phyloP scores from a whole-genome alignment of 2,329 filamentous ascomycete species.

The Chaetomiaceae sp. region DNA sequence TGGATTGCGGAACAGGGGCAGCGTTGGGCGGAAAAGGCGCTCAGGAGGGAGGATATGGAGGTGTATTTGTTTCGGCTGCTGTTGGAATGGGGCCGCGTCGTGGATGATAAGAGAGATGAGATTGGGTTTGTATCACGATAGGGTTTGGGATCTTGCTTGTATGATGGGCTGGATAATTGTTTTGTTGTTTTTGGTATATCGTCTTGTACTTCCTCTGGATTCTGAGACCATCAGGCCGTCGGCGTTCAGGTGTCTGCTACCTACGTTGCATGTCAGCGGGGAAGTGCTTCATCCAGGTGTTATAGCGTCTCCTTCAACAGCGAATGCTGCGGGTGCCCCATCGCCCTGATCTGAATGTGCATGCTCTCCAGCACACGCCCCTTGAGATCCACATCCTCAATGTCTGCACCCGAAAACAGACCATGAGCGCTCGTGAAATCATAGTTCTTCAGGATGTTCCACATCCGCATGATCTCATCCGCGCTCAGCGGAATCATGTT shows the following conservation, averaged over 20 bases:
- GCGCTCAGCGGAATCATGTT: slow-evolving; percentile 68
- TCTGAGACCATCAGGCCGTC: too few relatives aligned
- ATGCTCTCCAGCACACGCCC: slow-evolving; percentile 65
- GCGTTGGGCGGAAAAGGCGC: slow-evolving; percentile 56
- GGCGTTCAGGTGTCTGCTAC: too few relatives aligned
- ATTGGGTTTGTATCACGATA: slow-evolving; percentile 33
- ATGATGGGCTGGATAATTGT: not conserved
- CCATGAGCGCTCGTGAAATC: slow-evolving; percentile 63
- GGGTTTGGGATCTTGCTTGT: not conserved
- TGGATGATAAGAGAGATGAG: slow-evolving; percentile 53
- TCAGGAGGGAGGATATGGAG: slow-evolving; percentile 70
- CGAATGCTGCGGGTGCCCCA: slow-evolving; percentile 40
- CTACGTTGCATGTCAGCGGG: too few relatives aligned
- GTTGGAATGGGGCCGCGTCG: slow-evolving; percentile 68
- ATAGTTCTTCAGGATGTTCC: slow-evolving; percentile 56
- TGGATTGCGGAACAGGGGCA: slow-evolving; percentile 62
- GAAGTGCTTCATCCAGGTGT: too few relatives aligned
- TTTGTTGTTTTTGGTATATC: not conserved
- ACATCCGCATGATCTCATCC: slow-evolving; percentile 60
- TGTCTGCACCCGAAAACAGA: slow-evolving; percentile 58
- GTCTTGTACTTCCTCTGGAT: too few relatives aligned
- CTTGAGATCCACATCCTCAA: slow-evolving; percentile 53
- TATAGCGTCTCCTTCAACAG: slow-evolving; percentile 28
- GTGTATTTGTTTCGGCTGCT: slow-evolving; percentile 73
- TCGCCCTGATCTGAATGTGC: slow-evolving; percentile 59